phyloP scores from a whole-genome alignment of 257 asterid genomes.

The Solanum megistacrolobum region DNA sequence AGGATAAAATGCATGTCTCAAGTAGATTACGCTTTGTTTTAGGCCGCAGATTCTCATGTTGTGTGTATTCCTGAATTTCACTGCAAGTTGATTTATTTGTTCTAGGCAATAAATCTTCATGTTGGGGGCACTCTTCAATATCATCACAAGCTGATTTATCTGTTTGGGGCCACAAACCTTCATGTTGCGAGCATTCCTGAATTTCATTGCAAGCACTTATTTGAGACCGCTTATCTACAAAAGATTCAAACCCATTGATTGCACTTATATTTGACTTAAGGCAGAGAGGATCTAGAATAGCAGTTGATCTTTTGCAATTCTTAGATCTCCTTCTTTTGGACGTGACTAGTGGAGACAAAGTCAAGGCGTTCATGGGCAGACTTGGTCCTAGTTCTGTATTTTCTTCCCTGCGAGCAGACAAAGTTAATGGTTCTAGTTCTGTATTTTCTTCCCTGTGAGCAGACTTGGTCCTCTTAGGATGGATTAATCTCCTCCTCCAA shows the following conservation, averaged over 20 bases:
- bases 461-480: slow-evolving; percentile 1
- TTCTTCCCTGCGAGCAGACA: background rate
- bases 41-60: background rate
- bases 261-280: background rate
- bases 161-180: background rate
- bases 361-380: background rate
- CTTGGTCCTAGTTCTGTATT: background rate
- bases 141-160: background rate
- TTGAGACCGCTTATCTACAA: background rate
- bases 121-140: background rate
- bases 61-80: background rate
- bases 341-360: background rate
- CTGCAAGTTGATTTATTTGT: background rate
- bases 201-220: background rate
- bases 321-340: slow-evolving; percentile 1
- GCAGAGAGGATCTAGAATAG: background rate
- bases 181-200: background rate
- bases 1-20: background rate
- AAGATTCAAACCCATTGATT: background rate
- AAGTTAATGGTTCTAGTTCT: background rate
- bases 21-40: background rate
- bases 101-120: background rate
- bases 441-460: background rate
- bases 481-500: slow-evolving; percentile 14
- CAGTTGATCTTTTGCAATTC: background rate